These are phyloP conservation scores for Brassica balearica DNA, from an alignment of 441 rosid species.

Conservation along the genomic window DNA sequence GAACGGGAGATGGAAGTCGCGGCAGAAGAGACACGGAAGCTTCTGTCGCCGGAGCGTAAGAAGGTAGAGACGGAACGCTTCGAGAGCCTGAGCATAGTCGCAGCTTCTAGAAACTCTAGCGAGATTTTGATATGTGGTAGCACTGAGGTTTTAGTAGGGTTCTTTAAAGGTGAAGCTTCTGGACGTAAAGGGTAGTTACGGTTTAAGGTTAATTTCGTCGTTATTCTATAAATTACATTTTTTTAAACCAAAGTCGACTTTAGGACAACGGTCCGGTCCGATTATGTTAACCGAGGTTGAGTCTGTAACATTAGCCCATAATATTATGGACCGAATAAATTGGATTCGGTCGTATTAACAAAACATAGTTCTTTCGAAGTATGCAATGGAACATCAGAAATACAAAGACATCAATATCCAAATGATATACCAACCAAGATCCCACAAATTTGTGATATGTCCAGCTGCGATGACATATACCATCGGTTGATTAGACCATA, in stretches of 20 bases:
- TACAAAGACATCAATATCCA: slow-evolving; percentile 21
- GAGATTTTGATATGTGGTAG: background rate
- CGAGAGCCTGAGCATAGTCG: slow-evolving; percentile 71
- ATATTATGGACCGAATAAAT: no score
- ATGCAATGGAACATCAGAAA: background rate
- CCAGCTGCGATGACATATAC: slow-evolving; percentile 14
- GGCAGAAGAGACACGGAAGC: slow-evolving; percentile 45
- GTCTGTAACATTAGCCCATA: no score
- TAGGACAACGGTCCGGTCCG: no score
- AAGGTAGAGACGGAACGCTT: slow-evolving; percentile 69
- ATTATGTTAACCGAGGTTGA: no score
- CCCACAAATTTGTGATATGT: background rate
- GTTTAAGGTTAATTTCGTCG: background rate
- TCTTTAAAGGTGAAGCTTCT: slow-evolving; percentile 68
- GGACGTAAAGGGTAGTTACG: slow-evolving; percentile 45
- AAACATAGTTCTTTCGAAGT: no score
- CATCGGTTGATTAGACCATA: slow-evolving; percentile 9
- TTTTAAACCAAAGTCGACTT: background rate
- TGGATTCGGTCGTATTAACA: no score
- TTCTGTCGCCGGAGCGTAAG: slow-evolving; percentile 54
- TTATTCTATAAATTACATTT: background rate
- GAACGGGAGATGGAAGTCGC: slow-evolving; percentile 50
- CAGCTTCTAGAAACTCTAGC: slow-evolving; percentile 4
- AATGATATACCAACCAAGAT: slow-evolving; percentile 1
- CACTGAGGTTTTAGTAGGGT: slow-evolving; percentile 62